Percentiles rank a stretch among this genome's conserved stretches.
Evolutionary conservation across 2,329 filamentous ascomycete species (phyloP).

Genomic region (Phialemoniopsis sp.): DNA sequence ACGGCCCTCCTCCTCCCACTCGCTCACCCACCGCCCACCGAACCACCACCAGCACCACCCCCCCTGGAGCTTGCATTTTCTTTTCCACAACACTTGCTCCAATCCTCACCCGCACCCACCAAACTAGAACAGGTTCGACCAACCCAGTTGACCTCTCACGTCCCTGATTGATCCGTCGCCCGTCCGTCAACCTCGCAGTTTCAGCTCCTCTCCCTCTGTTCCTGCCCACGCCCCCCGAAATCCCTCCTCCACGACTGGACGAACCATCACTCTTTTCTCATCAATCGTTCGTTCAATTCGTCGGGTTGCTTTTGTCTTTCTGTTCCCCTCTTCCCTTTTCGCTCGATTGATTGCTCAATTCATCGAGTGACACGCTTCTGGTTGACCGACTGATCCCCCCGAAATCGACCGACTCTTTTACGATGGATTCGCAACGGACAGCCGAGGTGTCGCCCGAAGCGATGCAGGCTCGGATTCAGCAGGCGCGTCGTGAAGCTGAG

Average conservation of each 20-base stretch:
- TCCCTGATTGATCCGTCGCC: background rate
- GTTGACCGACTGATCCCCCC: background rate
- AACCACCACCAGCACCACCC: no score
- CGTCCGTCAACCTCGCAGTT: background rate
- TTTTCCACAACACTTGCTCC: background rate
- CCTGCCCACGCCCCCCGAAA: no score
- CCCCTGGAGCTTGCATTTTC: conserved; percentile 22
- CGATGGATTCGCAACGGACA: conserved; percentile 54
- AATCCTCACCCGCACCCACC: conserved; percentile 2
- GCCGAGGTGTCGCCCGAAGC: conserved; percentile 66
- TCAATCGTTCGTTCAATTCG: conserved; percentile 3
- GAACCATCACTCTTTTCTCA: background rate
- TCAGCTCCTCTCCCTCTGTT: background rate
- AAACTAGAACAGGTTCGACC: conserved; percentile 4
- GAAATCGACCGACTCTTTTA: conserved; percentile 13
- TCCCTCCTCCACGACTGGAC: background rate
- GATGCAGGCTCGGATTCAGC: conserved; percentile 91
- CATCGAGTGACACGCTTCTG: background rate
- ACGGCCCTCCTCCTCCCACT: background rate
- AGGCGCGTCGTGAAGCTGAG: conserved; percentile 94
- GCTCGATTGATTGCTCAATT: conserved; percentile 4
- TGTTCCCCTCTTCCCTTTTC: no score
- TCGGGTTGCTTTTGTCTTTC: no score
- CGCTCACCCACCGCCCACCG: conserved; percentile 3
- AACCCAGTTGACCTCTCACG: no score